Evolutionary conservation across 1,139 yeast genomes (phyloP).

Genomic region (Candida dubliniensis): DNA sequence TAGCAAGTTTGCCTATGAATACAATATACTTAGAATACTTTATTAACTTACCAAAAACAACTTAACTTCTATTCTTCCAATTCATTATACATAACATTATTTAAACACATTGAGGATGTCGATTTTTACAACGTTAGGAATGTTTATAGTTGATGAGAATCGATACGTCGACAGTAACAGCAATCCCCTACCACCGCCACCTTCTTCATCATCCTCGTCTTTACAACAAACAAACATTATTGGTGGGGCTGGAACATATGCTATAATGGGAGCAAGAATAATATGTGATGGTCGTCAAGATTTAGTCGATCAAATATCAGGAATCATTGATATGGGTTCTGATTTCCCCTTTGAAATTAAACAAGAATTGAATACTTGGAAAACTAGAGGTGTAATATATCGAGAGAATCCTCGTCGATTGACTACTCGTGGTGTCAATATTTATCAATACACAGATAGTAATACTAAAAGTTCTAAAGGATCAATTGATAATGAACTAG

Average conservation of each 20-base stretch:
- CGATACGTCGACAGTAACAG: constrained; percentile 49
- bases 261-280: constrained; percentile 73
- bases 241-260: constrained; percentile 92
- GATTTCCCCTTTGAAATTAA: constrained; percentile 65
- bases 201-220: no score
- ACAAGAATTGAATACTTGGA: constrained; percentile 56
- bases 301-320: constrained; percentile 45
- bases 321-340: constrained; percentile 75
- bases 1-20: no score
- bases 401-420: constrained; percentile 51
- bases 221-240: constrained; percentile 49
- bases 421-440: constrained; percentile 83
- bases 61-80: not conserved
- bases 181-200: constrained; percentile 18
- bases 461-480: no score
- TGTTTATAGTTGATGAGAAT: constrained; percentile 92
- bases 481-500: no score
- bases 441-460: constrained; percentile 41
- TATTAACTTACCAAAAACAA: not conserved
- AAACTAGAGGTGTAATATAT: constrained; percentile 52
- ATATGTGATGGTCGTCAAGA: constrained; percentile 32
- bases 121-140: constrained; percentile 67
- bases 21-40: no score
- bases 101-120: constrained; percentile 11
- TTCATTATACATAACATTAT: not conserved